Conservation (phyloP, 2,329 filamentous ascomycete species). For the Pestalotiopsis fici region DNA sequence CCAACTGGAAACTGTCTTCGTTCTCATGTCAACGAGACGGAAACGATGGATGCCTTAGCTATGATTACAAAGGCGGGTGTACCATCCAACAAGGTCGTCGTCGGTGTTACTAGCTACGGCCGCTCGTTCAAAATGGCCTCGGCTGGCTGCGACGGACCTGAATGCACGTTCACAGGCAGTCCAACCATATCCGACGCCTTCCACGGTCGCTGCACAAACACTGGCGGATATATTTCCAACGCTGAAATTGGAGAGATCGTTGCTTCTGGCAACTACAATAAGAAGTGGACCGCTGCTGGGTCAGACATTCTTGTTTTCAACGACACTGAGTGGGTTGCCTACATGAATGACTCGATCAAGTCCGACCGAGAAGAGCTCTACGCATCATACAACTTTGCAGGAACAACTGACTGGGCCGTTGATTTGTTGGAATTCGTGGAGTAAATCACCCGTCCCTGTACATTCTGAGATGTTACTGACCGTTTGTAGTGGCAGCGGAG, state of each 20-base stretch:
- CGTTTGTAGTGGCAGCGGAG: no score
- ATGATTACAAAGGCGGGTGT: constrained; percentile 38
- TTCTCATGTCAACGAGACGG: constrained; percentile 35
- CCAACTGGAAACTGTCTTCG: constrained; percentile 33
- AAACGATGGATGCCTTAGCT: constrained; percentile 24
- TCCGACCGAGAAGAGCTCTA: constrained; percentile 16
- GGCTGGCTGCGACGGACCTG: constrained; percentile 18
- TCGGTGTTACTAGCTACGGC: constrained; percentile 33
- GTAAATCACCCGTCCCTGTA: no score
- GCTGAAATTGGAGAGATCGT: constrained; percentile 24
- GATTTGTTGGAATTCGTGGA: constrained; percentile 23
- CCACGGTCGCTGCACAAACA: constrained; percentile 28
- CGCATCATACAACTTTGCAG: constrained; percentile 28
- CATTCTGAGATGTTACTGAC: no score
- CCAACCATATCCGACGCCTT: constrained; percentile 17
- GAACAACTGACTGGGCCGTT: constrained; percentile 35
- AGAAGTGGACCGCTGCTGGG: no score
- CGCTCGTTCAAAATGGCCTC: constrained; percentile 33
- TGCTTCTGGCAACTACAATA: no score
- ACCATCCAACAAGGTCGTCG: constrained; percentile 26
- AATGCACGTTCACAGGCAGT: constrained; percentile 25
- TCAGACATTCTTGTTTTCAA: constrained; percentile 31
- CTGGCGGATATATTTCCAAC: constrained; percentile 31
- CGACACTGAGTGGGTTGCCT: constrained; percentile 32
- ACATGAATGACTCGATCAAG: constrained; percentile 28